Evolutionary conservation across 257 asterid genomes (phyloP).

Genomic region (Capsicum baccatum): DNA sequence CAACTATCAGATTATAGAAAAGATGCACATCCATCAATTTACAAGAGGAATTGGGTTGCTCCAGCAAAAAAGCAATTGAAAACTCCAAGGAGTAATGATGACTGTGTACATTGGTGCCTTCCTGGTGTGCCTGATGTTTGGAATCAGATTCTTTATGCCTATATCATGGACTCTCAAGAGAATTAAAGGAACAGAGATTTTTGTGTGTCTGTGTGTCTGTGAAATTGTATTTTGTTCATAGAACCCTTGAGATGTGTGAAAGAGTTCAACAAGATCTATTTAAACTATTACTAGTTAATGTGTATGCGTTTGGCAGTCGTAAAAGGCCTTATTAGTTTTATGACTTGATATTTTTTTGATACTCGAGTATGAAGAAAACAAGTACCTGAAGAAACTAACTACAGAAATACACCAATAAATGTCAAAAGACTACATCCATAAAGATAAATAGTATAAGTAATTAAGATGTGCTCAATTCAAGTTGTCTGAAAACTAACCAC

Average conservation of each 20-base stretch:
- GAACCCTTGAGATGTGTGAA: background rate
- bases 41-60: conserved; percentile 39
- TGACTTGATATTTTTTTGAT: too few species aligned
- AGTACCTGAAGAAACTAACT: too few species aligned
- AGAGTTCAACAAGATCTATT: too few species aligned
- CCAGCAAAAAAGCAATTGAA: conserved; percentile 30
- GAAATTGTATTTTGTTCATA: background rate
- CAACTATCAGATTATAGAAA: conserved; percentile 48
- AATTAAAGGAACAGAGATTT: background rate
- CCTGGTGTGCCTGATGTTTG: conserved; percentile 54
- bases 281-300: too few species aligned
- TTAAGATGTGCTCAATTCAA: too few species aligned
- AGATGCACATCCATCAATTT: conserved; percentile 50
- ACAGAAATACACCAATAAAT: too few species aligned
- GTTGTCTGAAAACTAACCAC: too few species aligned
- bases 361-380: too few species aligned
- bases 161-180: conserved; percentile 27
- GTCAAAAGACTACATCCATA: too few species aligned
- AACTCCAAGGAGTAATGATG: conserved; percentile 38
- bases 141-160: conserved; percentile 47
- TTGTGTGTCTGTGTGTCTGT: background rate
- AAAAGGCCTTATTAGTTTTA: too few species aligned
- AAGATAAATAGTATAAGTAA: too few species aligned
- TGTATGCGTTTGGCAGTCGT: too few species aligned
- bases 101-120: conserved; percentile 54